phyloP scores from a whole-genome alignment of 192 early-diverging fungal genomes.

The Podochytrium sp. region DNA sequence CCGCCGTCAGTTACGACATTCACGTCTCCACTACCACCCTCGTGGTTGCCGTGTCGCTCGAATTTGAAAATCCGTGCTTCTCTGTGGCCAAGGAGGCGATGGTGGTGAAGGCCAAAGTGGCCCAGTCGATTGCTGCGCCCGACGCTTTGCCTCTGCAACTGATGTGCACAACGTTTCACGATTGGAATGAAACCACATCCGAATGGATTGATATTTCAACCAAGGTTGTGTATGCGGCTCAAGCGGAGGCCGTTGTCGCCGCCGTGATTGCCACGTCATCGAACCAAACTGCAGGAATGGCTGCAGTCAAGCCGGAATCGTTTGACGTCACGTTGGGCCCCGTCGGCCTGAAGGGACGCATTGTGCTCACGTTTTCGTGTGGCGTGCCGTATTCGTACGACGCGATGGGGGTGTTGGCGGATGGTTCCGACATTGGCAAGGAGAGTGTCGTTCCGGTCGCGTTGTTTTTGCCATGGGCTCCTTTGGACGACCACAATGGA shows the following conservation, averaged over 20 bases:
- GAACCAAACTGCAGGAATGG: conserved; percentile 16
- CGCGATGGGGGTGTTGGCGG: neutral
- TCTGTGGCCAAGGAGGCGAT: conserved; percentile 1
- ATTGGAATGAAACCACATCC: neutral
- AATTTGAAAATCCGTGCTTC: conserved; percentile 7
- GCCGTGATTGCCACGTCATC: conserved; percentile 1
- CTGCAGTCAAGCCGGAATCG: conserved; percentile 10
- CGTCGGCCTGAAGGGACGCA: conserved; percentile 4
- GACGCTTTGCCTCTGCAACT: neutral
- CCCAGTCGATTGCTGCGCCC: conserved; percentile 7
- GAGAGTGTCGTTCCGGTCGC: conserved; percentile 2
- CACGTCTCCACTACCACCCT: neutral
- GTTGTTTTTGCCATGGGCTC: conserved; percentile 15
- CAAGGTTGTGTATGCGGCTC: conserved; percentile 3
- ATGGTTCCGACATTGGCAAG: conserved; percentile 18
- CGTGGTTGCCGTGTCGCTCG: neutral
- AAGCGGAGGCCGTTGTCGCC: conserved; percentile 10
- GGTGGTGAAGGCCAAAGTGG: conserved; percentile 22
- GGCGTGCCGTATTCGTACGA: conserved; percentile 8
- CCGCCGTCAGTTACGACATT: neutral
- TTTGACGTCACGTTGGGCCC: conserved; percentile 16
- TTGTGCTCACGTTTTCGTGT: conserved; percentile 6
- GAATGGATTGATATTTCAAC: conserved; percentile 16
- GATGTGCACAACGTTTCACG: conserved; percentile 12
- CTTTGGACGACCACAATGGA: neutral